Base-by-base conservation (phyloP, 306 rosid species). In the Lathyrus aphaca region DNA sequence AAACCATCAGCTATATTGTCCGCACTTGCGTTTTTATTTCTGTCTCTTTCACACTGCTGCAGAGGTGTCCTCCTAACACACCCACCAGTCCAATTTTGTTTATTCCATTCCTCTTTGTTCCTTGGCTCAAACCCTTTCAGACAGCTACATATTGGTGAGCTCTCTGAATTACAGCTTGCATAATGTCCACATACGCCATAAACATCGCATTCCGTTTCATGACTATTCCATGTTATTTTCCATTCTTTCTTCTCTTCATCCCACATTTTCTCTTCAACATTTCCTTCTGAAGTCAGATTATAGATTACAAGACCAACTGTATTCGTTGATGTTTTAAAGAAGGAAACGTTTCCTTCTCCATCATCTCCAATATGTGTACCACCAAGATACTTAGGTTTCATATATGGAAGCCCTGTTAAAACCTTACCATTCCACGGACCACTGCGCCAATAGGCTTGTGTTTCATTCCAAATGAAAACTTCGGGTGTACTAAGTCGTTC, bases 101-200 rank as follows among this genome's bases (percentile, higher is more conserved):
- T 45, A 0, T 62, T 53, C 86, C 91, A 86, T 1, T 71, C 82
- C 15, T 74, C 45, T 60, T 5, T 19, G 38, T 66, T 76, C 69
- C 66, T 84, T 10, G 89, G 85, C 16, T 30, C 55, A 53, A 82
- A 88, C 23, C 89, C 89, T 32, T 12, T 66, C 45, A 82, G 65
- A 65, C 91, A 88, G 4, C 69, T 66, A 11, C 95, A 84, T n/a
- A 68, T 7, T 0, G 91, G 79, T 15, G 64, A 46, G 0, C 0
- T 50, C 4, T 30, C 10, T 1, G 74, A 14, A 11, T 81, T 83
- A 76, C 95, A 84, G 9, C 14, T 23, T 18, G 78, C 82, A 37
- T 69, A 69, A 1, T 11, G 11, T 0, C 81, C 81, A 77, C 81
- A 77, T 2, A 45, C 8, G 4, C 73, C 81, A 49, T 86, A 84